A percentile compares a stretch with the other conserved stretches of the same genome.
Conservation (phyloP, 192 early-diverging fungal species). For the Umbelopsis vinacea region DNA sequence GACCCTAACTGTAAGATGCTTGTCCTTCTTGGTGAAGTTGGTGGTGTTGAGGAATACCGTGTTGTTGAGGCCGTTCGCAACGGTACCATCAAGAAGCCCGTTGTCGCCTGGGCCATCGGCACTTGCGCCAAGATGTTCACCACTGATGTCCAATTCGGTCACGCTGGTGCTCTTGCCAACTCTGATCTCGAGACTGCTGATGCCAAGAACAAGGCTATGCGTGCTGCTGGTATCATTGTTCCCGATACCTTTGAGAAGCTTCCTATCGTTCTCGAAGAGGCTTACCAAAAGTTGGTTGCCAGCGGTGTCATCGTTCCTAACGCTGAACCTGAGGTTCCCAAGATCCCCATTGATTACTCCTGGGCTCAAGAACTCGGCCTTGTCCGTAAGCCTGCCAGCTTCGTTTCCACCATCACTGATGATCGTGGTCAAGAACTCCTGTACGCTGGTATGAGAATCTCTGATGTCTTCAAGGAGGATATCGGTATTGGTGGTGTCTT, state of each 20-base stretch:
- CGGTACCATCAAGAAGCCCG: conserved; percentile 94
- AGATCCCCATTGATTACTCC: conserved; percentile 98
- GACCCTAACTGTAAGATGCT: conserved; percentile 95
- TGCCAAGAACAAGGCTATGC: conserved; percentile 91
- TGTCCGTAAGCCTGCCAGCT: conserved; percentile 97
- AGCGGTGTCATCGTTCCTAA: conserved; percentile 69
- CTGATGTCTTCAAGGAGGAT: conserved; percentile 97
- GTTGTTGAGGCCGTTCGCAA: conserved; percentile 90
- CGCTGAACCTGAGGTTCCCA: conserved; percentile 91
- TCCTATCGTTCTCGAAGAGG: conserved; percentile 77
- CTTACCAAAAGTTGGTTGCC: conserved; percentile 79
- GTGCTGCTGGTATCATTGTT: conserved; percentile 86
- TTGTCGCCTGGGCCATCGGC: conserved; percentile 99
- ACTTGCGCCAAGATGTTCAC: conserved; percentile 99
- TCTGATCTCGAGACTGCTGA: conserved; percentile 95
- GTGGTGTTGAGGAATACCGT: conserved; percentile 96
- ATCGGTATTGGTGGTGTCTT: conserved; percentile 98
- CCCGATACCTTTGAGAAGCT: conserved; percentile 96
- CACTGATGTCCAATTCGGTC: conserved; percentile 98
- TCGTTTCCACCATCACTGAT: conserved; percentile 98
- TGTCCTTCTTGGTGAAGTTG: conserved; percentile 95
- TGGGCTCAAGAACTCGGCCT: conserved; percentile 99
- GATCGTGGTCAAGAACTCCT: conserved; percentile 98
- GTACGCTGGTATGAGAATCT: conserved; percentile 98
- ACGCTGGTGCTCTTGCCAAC: conserved; percentile 96